Conservation (phyloP, 2,329 filamentous ascomycete species). For the Aureobasidium sp. region DNA sequence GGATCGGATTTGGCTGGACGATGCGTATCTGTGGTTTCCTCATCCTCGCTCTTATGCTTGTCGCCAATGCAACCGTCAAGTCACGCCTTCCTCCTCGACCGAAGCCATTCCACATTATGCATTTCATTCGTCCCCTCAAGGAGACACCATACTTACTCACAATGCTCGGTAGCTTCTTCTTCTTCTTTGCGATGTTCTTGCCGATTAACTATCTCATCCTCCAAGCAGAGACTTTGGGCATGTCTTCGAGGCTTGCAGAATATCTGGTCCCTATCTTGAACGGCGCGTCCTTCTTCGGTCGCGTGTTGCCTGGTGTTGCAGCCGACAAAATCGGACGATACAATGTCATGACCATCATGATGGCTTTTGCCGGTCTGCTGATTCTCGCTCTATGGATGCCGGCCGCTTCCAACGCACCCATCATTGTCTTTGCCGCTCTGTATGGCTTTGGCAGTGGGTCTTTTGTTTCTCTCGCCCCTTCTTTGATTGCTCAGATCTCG, state of each 20-base stretch:
- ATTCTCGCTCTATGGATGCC: slow-evolving; percentile 50
- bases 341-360: slow-evolving; percentile 47
- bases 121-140: slow-evolving; percentile 26
- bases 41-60: slow-evolving; percentile 49
- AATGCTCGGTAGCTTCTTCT: slow-evolving; percentile 38
- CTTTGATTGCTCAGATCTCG: slow-evolving; percentile 61
- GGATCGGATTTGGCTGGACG: slow-evolving; percentile 49
- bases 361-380: slow-evolving; percentile 38
- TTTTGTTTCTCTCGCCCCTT: slow-evolving; percentile 55
- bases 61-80: slow-evolving; percentile 46
- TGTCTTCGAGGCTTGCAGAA: slow-evolving; percentile 39
- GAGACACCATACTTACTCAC: slow-evolving; percentile 29
- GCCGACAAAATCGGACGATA: slow-evolving; percentile 48
- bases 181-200: slow-evolving; percentile 55
- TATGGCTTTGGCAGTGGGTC: slow-evolving; percentile 64
- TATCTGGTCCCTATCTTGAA: slow-evolving; percentile 51
- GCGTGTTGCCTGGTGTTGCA: slow-evolving; percentile 46
- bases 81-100: slow-evolving; percentile 40
- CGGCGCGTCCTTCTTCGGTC: slow-evolving; percentile 43
- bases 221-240: slow-evolving; percentile 40
- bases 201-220: slow-evolving; percentile 45
- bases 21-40: slow-evolving; percentile 52
- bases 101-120: slow-evolving; percentile 24
- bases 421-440: slow-evolving; percentile 57
- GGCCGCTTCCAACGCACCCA: slow-evolving; percentile 43